Base-by-base conservation (phyloP, 371 early-diverging fungal species). In the Ordospora pajunii region DNA sequence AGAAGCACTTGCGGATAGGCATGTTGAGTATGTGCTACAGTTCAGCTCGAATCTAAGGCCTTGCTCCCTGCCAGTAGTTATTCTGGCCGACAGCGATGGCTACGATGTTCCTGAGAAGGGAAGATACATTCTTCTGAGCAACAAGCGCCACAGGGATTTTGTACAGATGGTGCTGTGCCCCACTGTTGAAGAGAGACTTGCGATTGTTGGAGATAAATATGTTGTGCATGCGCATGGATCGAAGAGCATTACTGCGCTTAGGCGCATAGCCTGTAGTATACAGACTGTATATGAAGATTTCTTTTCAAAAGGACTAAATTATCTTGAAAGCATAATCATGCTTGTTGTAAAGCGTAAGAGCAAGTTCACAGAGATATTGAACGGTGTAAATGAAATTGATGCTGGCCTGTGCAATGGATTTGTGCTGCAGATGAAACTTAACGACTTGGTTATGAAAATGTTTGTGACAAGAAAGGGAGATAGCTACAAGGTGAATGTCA, bases 241-340 rank as follows among this genome's bases (percentile, higher is more conserved):
- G 7, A 58, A 58, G 37, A 58, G 40, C 14, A 58, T 58, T 10
- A 58, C 8, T 12, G 58, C 27, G 58, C 58, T 58, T 58, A 14
- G 11, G 12, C 27, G 19, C 17, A 37, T 58, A 32, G 10, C 58
- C 37, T 1, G n/a, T n/a, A 14, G n/a, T 1, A 19, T 32, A n/a
- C 17, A 58, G 11, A 0, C 1, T 7, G 14, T 0, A 17, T 37
- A 37, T 6, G 58, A 58, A 14, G 40, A 40, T 58, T 25, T 37
- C 32, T 58, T 58, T 58, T 27, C 37, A 14, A 58, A 32, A 37
- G 58, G 58, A 14, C 2, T 58, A 11, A 40, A 58, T 19, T 58
- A 58, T 17, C 32, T 58, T 58, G 58, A 58, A 14, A 58, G 58
- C 40, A 40, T 58, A 19, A 58, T 58, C 27, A 58, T 58, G 58